Evolutionary conservation across 2,329 filamentous ascomycete species (phyloP).

Genomic region (Neospermospora avenae): DNA sequence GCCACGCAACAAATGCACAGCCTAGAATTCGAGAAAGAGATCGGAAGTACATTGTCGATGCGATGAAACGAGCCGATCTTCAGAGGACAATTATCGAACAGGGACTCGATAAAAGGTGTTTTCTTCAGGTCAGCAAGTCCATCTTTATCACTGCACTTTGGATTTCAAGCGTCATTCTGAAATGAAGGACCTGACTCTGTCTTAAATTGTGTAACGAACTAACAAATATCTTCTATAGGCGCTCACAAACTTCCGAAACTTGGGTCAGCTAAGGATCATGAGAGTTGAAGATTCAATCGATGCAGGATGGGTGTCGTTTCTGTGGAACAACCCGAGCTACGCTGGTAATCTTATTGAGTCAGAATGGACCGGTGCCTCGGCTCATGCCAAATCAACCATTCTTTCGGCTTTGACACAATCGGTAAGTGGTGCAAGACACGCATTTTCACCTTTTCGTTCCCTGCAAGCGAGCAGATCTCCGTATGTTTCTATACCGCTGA

Average conservation of each 20-base stretch:
- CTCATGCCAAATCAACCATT: conserved; percentile 57
- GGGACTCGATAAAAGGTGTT: conserved; percentile 20
- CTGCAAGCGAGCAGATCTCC: background rate
- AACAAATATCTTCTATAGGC: conserved; percentile 10
- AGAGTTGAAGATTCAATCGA: conserved; percentile 59
- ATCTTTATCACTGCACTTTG: background rate
- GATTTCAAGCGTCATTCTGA: background rate
- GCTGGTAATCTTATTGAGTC: conserved; percentile 46
- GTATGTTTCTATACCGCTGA: background rate
- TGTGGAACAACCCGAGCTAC: conserved; percentile 45
- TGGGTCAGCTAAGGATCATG: conserved; percentile 64
- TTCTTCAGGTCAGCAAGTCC: conserved; percentile 9
- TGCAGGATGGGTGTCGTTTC: conserved; percentile 48
- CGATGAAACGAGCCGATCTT: conserved; percentile 23
- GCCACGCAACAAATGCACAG: background rate
- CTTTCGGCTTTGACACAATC: conserved; percentile 54
- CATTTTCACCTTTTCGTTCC: background rate
- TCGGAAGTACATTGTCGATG: conserved; percentile 18
- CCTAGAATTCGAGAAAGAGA: conserved; percentile 5
- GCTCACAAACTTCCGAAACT: conserved; percentile 48
- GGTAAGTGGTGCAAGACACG: conserved; percentile 36
- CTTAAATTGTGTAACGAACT: background rate
- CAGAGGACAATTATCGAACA: conserved; percentile 27
- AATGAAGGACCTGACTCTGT: background rate
- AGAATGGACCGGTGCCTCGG: conserved; percentile 60